These are phyloP conservation scores for Tuber brumale DNA, from an alignment of 495 filamentous ascomycete genomes.

Conservation along the genomic window DNA sequence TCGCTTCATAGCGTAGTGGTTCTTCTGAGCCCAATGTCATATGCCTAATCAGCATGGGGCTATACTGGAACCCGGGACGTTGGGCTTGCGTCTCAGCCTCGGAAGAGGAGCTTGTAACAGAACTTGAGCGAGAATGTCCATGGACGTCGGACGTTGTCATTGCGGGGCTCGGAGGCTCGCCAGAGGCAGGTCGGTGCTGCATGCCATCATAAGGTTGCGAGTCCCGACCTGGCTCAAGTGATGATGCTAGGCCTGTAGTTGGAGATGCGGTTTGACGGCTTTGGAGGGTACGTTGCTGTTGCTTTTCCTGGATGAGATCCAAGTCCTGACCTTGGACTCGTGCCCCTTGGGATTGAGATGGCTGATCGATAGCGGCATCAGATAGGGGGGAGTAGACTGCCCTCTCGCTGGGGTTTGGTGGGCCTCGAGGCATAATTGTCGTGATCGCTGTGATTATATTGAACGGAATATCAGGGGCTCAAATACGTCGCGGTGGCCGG, in stretches of 20 bases:
- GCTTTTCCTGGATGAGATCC: neutral
- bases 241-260: too few species aligned
- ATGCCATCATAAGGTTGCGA: too few species aligned
- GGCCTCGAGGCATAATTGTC: neutral
- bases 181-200: neutral
- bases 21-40: conserved; percentile 9
- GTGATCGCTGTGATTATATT: neutral
- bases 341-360: neutral
- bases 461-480: neutral
- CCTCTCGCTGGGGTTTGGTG: neutral
- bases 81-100: conserved; percentile 2
- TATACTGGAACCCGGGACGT: neutral
- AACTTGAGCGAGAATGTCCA: conserved; percentile 5
- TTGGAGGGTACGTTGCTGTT: neutral
- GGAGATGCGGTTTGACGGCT: too few species aligned
- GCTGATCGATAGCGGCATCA: neutral
- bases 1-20: neutral
- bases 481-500: neutral
- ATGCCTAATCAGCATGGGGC: conserved; percentile 9
- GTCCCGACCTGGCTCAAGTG: too few species aligned
- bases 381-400: neutral
- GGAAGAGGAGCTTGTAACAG: conserved; percentile 4
- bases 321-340: neutral
- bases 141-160: conserved; percentile 18
- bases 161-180: conserved; percentile 7